Evolutionary conservation across 2,329 filamentous ascomycete species (phyloP), one percentile per base, ranked within the genome.

Genomic region (Penicillium crustosum): DNA sequence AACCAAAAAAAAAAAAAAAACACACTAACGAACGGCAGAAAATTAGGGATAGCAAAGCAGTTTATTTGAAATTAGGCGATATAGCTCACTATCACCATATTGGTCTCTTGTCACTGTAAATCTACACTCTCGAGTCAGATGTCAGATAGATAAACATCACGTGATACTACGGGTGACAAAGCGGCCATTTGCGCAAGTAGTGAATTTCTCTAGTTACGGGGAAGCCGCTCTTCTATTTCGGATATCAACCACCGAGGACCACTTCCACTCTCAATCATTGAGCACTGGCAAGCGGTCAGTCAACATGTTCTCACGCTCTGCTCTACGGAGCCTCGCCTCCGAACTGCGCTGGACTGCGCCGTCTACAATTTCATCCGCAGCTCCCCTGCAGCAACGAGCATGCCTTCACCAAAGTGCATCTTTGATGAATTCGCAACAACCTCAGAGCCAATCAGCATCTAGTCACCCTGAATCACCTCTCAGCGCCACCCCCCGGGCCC

Each of bases 351-450:
- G 62, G 55, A 53, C 63, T 44, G 61, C 66, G 35, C 62, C 63
- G 42, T 65, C 53, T 39, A 58, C 64, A 38, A 66, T 61, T 19
- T 61, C 66, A 47, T 49, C 64, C 39, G 61, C 66, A 59, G 52
- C 60, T 63, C 58, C 68, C 63, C 61, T 67, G 64, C 59, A 63
- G 64, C 66, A 72, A 68, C 75, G 77, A 67, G 75, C 75, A 66
- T 73, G 70, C 60, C 72, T 81, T 33, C 76, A 78, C 62, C 73
- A 77, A 67, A 69, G 70, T 52, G 68, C 73, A 23, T 66, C 64
- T 39, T 60, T 65, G 25, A 64, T 61, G 49, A 57, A 57, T 36
- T 55, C 53, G 61, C 67, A 62, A 61, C 62, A 59, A 61, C 48
- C 61, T 51, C 64, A 70, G 59, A 70, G 71, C 60, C 69, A 71